These are phyloP conservation scores for Paraleonurus japonicus DNA, from an alignment of 257 asterid species.

Conservation along the genomic window DNA sequence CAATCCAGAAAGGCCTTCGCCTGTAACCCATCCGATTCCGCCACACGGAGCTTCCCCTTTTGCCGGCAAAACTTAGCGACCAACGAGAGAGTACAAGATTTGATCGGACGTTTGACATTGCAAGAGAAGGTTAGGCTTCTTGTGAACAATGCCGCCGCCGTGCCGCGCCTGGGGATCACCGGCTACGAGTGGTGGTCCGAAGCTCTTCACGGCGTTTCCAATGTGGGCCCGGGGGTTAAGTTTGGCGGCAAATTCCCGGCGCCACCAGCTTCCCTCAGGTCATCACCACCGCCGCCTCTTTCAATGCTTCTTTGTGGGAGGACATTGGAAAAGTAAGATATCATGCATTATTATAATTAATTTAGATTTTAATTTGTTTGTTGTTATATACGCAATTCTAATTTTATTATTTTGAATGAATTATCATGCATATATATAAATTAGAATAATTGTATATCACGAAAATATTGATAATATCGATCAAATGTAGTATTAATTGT, in stretches of 20 bases:
- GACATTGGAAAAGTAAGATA: constrained; percentile 68
- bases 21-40: constrained; percentile 43
- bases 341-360: background rate
- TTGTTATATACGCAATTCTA: background rate
- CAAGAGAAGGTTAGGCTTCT: constrained; percentile 66
- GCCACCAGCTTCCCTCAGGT: constrained; percentile 97
- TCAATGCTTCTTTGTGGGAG: constrained; percentile 76
- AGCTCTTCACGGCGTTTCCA: constrained; percentile 84
- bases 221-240: constrained; percentile 71
- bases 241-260: constrained; percentile 64
- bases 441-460: too few species aligned
- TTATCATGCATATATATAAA: background rate
- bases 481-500: too few species aligned
- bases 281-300: constrained; percentile 78
- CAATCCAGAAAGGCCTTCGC: constrained; percentile 51
- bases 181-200: constrained; percentile 95
- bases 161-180: constrained; percentile 65
- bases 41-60: constrained; percentile 39
- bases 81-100: constrained; percentile 53
- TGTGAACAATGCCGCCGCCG: constrained; percentile 55
- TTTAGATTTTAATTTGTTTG: background rate
- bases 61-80: constrained; percentile 35
- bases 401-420: background rate
- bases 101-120: constrained; percentile 66
- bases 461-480: too few species aligned